Percentiles rank a stretch among this genome's conserved stretches.
Conservation (phyloP, 2,329 filamentous ascomycete genomes). For the Pseudohalonectria lignicola region DNA sequence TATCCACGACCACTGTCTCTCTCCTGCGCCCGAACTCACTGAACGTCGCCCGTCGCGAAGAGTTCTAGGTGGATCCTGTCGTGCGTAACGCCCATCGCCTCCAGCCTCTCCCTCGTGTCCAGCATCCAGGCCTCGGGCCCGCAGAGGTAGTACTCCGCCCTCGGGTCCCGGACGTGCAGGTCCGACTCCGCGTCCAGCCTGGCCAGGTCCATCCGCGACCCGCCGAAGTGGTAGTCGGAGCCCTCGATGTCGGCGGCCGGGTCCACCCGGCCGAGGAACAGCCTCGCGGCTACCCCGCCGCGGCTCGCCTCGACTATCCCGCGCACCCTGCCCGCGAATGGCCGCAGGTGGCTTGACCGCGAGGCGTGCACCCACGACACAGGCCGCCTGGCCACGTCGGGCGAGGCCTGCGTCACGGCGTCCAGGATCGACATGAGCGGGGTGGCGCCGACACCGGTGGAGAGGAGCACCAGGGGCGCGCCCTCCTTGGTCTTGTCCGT, state of each 20-base stretch:
- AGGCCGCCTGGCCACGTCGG: conserved; percentile 23
- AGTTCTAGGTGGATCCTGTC: conserved; percentile 55
- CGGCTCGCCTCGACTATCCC: conserved; percentile 26
- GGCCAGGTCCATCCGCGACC: conserved; percentile 43
- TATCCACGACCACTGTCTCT: too few species aligned
- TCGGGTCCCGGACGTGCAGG: conserved; percentile 41
- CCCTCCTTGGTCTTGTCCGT: conserved; percentile 23
- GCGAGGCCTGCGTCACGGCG: conserved; percentile 22
- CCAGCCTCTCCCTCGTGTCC: conserved; percentile 40
- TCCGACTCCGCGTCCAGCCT: conserved; percentile 38
- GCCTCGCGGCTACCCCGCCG: conserved; percentile 30
- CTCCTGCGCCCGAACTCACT: too few species aligned
- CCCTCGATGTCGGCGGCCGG: conserved; percentile 27
- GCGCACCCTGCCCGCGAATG: conserved; percentile 42
- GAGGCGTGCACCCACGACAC: conserved; percentile 56
- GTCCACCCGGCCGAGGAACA: conserved; percentile 44
- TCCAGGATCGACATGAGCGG: conserved; percentile 57
- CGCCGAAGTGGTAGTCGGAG: conserved; percentile 46
- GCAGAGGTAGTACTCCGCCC: conserved; percentile 60
- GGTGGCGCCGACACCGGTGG: conserved; percentile 58
- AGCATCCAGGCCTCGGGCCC: conserved; percentile 63
- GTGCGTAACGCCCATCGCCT: conserved; percentile 41
- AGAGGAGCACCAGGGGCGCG: conserved; percentile 52
- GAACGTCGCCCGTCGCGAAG: conserved; percentile 49
- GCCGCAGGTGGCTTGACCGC: conserved; percentile 34